phyloP scores from a whole-genome alignment of 2,329 filamentous ascomycete species.

The Ceratocystis lukuohia region DNA sequence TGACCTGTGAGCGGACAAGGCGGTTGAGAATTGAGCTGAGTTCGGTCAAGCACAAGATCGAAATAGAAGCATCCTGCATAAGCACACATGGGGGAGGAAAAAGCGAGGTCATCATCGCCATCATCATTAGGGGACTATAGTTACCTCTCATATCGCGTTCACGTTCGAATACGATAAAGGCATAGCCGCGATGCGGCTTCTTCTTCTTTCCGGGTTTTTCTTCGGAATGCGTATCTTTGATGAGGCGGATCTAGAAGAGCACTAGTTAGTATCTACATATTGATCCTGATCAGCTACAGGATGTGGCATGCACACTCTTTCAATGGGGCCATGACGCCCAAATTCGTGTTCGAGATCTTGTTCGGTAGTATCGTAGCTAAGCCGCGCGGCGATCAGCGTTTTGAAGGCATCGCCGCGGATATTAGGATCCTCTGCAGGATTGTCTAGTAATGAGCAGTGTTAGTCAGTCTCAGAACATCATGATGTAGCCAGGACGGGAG shows the following conservation, averaged over 20 bases:
- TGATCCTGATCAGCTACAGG: not conserved
- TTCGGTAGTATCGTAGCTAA: conserved; percentile 80
- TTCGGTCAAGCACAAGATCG: conserved; percentile 19
- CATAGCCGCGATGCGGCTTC: conserved; percentile 78
- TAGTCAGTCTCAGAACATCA: not conserved
- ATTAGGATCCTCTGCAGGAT: conserved; percentile 72
- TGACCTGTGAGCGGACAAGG: not conserved
- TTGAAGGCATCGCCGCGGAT: conserved; percentile 89
- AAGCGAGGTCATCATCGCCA: conserved; percentile 24
- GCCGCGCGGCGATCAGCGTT: conserved; percentile 79
- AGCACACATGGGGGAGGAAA: conserved; percentile 23
- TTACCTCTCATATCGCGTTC: conserved; percentile 99
- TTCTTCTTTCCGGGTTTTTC: conserved; percentile 63
- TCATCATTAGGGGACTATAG: conserved; percentile 27
- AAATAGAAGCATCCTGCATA: conserved; percentile 23
- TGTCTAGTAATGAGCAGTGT: conserved; percentile 39
- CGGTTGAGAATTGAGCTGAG: not conserved
- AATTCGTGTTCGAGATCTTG: conserved; percentile 90
- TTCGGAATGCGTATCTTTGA: conserved; percentile 59
- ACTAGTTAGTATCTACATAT: conserved; percentile 22
- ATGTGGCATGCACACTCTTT: conserved; percentile 49
- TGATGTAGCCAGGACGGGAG: not conserved
- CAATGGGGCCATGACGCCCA: conserved; percentile 82
- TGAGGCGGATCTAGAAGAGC: conserved; percentile 60
- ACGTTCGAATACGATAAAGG: conserved; percentile 91